Evolutionary conservation across 306 rosid genomes (phyloP).

Genomic region (Fragaria iinumae): DNA sequence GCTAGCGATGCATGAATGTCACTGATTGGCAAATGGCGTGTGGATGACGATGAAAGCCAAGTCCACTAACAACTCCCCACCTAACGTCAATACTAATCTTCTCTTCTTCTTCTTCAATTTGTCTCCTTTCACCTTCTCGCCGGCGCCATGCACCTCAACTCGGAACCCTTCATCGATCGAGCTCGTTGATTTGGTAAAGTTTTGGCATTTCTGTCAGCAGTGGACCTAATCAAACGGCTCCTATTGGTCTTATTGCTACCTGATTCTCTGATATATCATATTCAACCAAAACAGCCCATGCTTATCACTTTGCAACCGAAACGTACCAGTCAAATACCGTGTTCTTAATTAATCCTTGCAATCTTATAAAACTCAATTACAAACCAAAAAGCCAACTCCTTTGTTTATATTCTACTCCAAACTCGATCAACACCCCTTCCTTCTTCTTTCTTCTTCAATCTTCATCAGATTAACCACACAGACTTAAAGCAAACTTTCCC

Average conservation of each 20-base stretch:
- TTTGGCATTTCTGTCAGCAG: conserved; percentile 7
- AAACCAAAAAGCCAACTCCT: conserved; percentile 19
- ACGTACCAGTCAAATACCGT: conserved; percentile 35
- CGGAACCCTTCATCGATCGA: background rate
- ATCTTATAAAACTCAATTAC: background rate
- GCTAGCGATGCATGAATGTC: too few relatives aligned
- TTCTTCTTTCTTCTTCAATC: background rate
- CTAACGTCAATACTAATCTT: background rate
- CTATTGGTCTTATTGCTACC: background rate
- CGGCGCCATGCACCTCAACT: conserved; percentile 27
- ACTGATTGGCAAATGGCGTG: background rate
- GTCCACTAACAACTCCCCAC: conserved; percentile 47
- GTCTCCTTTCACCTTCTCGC: background rate
- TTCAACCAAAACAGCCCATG: conserved; percentile 12
- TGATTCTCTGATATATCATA: background rate
- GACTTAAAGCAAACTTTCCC: background rate
- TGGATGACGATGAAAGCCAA: conserved; percentile 32
- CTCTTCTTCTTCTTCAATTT: background rate
- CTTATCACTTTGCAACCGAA: conserved; percentile 1
- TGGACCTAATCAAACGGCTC: conserved; percentile 38
- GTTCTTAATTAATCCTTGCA: conserved; percentile 4
- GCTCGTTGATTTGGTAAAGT: background rate
- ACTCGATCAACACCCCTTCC: background rate
- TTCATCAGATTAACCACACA: background rate
- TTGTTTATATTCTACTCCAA: conserved; percentile 13